phyloP scores from a whole-genome alignment of 768 basidiomycete genomes.

The Lepiota venenata region DNA sequence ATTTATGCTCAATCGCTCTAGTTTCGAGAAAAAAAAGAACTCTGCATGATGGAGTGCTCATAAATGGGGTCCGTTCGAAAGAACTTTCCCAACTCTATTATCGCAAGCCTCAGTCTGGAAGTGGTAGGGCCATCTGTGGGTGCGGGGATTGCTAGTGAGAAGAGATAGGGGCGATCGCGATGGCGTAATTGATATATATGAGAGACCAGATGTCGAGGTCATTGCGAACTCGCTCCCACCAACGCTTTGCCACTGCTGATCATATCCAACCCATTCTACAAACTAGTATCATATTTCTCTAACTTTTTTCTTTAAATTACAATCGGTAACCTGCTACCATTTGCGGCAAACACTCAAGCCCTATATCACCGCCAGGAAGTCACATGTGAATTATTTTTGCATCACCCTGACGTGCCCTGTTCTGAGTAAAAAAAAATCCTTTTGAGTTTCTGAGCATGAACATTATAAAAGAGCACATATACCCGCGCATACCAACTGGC shows the following conservation, averaged over 20 bases:
- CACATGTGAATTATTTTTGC: not conserved
- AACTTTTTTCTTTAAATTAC: not conserved
- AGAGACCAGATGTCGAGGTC: not conserved
- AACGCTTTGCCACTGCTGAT: constrained; percentile 1
- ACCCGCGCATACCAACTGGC: not conserved
- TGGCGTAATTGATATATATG: not conserved
- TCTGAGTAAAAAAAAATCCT: not conserved
- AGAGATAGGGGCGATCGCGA: not conserved
- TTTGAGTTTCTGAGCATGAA: too few relatives aligned
- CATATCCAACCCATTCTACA: constrained; percentile 36
- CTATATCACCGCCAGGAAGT: too few relatives aligned
- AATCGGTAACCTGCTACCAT: not conserved
- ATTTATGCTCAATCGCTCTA: too few relatives aligned
- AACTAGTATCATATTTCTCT: constrained; percentile 18
- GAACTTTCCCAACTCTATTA: too few relatives aligned
- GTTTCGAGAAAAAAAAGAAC: too few relatives aligned
- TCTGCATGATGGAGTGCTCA: too few relatives aligned
- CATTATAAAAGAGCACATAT: too few relatives aligned
- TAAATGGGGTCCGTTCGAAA: too few relatives aligned
- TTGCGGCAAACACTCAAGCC: too few relatives aligned
- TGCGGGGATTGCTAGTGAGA: too few relatives aligned
- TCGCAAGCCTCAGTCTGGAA: too few relatives aligned
- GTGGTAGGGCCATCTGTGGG: too few relatives aligned
- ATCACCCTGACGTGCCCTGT: not conserved
- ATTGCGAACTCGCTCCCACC: not conserved